Conservation (phyloP, 352 stramenopile species). For the Globisporangium lucens region DNA sequence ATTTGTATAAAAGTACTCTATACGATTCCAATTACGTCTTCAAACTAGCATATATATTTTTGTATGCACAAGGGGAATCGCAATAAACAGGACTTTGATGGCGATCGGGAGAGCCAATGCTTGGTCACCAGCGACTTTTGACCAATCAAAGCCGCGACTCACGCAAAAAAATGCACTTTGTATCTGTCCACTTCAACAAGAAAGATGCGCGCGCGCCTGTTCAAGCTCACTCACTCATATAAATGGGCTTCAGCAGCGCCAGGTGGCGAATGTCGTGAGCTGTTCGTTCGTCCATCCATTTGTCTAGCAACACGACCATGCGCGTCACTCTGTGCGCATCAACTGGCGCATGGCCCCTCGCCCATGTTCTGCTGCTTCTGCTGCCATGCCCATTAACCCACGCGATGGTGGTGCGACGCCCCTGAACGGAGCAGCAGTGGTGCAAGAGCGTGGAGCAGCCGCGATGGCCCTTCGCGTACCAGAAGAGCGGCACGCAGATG, state of each 20-base stretch:
- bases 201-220: neutral
- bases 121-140: constrained; percentile 5
- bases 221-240: neutral
- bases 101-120: constrained; percentile 6
- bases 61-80: neutral
- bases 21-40: neutral
- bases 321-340: neutral
- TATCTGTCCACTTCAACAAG: neutral
- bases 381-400: neutral
- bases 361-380: neutral
- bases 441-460: constrained; percentile 82
- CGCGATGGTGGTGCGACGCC: constrained; percentile 70
- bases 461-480: constrained; percentile 94
- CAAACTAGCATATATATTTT: neutral
- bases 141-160: constrained; percentile 1
- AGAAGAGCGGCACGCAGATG: constrained; percentile 65
- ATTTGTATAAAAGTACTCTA: neutral
- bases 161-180: neutral
- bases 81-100: neutral
- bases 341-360: neutral
- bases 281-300: neutral
- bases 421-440: constrained; percentile 86
- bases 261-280: neutral
- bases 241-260: neutral
- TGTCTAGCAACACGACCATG: neutral